phyloP scores from a whole-genome alignment of 2,329 filamentous ascomycete genomes.

The Fusarium equiseti region DNA sequence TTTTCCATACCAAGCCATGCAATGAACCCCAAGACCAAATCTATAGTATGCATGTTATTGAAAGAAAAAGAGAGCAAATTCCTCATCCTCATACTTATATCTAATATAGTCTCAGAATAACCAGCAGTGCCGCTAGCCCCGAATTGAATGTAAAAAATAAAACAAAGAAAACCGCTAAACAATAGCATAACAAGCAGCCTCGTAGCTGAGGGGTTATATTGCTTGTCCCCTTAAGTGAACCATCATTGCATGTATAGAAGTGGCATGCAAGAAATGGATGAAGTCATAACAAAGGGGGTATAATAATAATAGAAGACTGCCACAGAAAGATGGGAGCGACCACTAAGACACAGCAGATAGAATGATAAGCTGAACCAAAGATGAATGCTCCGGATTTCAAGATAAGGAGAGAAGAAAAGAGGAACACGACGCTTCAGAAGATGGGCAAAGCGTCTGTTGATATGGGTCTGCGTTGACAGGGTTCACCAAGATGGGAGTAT shows the following conservation, averaged over 20 bases:
- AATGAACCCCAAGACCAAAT: constrained; percentile 1
- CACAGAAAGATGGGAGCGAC: constrained; percentile 2
- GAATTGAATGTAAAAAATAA: constrained; percentile 4
- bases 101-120: constrained; percentile 20
- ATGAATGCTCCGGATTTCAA: not conserved
- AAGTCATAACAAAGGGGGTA: constrained; percentile 37
- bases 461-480: constrained; percentile 33
- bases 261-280: constrained; percentile 4
- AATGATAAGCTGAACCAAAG: constrained; percentile 12
- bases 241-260: constrained; percentile 3
- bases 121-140: constrained; percentile 1
- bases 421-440: constrained; percentile 12
- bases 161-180: not conserved
- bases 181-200: constrained; percentile 10
- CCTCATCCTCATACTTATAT: constrained; percentile 21
- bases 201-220: constrained; percentile 2
- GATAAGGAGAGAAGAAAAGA: not conserved
- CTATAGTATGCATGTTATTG: constrained; percentile 13
- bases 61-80: not conserved
- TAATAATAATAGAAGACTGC: constrained; percentile 21
- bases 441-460: constrained; percentile 35
- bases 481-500: constrained; percentile 19
- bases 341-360: constrained; percentile 12
- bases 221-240: constrained; percentile 5
- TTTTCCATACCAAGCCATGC: constrained; percentile 6